A percentile compares a stretch with the other conserved stretches of the same genome.
phyloP scores from a whole-genome alignment of 768 basidiomycete species.

The Suillus ampliporus region DNA sequence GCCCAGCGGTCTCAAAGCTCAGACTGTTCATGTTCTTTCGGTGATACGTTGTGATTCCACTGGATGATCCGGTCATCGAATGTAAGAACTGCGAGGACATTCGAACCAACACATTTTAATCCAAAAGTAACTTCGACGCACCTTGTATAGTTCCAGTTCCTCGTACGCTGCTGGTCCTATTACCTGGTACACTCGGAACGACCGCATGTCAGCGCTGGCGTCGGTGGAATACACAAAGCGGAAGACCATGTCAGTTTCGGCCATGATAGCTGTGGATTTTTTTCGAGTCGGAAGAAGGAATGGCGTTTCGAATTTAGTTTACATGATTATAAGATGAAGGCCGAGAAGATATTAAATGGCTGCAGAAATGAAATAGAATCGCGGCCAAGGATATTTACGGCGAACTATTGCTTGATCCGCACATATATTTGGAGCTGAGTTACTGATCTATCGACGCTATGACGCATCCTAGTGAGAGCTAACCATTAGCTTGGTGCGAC shows the following conservation, averaged over 20 bases:
- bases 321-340: slow-evolving; percentile 8
- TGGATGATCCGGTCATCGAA: slow-evolving; percentile 48
- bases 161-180: slow-evolving; percentile 28
- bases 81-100: slow-evolving; percentile 44
- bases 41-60: slow-evolving; percentile 51
- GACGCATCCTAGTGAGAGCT: neutral
- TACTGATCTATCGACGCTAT: slow-evolving; percentile 1
- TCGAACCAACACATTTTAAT: neutral
- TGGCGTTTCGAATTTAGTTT: neutral
- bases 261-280: slow-evolving; percentile 25
- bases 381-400: slow-evolving; percentile 20
- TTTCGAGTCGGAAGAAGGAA: neutral
- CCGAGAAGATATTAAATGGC: neutral
- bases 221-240: slow-evolving; percentile 42
- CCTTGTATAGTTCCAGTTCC: slow-evolving; percentile 52
- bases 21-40: slow-evolving; percentile 51
- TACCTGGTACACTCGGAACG: slow-evolving; percentile 47
- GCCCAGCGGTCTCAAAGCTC: slow-evolving; percentile 57
- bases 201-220: slow-evolving; percentile 45
- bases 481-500: neutral
- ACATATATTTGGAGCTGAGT: slow-evolving; percentile 2
- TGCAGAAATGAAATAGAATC: neutral
- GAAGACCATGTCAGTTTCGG: slow-evolving; percentile 44
- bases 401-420: slow-evolving; percentile 28
- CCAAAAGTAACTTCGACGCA: slow-evolving; percentile 12